phyloP scores from a whole-genome alignment of 139 green algal species.

The Auxenochlorella pyrenoidosa region DNA sequence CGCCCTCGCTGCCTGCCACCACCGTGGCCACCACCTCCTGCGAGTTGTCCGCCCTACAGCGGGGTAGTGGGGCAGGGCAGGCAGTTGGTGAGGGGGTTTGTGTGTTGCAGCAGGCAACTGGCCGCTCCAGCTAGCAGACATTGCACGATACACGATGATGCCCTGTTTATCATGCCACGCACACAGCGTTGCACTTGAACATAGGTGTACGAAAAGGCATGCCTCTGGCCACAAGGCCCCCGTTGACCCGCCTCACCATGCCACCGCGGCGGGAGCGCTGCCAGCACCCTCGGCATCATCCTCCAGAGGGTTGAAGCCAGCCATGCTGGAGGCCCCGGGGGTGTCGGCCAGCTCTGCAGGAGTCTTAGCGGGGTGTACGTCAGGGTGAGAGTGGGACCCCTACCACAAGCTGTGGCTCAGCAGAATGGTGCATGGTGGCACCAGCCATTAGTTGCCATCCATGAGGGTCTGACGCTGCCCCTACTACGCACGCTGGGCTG shows the following conservation, averaged over 20 bases:
- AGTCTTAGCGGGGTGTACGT: too few species aligned
- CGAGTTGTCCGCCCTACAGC: slow-evolving; percentile 1
- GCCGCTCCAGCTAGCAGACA: too few species aligned
- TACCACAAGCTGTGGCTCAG: too few species aligned
- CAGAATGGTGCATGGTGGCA: neutral
- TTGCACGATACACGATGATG: too few species aligned
- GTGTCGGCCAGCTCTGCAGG: neutral
- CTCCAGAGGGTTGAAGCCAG: slow-evolving; percentile 22
- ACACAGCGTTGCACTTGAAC: neutral
- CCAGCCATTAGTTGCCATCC: neutral
- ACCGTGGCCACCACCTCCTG: slow-evolving; percentile 9
- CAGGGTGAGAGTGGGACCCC: too few species aligned
- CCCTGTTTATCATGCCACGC: neutral
- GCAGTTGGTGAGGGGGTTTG: too few species aligned
- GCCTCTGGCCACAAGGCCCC: neutral
- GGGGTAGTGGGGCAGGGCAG: neutral
- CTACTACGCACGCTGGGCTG: neutral
- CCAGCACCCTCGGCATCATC: neutral
- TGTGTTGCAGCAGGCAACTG: too few species aligned
- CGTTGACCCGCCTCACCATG: neutral
- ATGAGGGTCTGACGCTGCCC: too few species aligned
- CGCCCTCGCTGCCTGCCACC: neutral
- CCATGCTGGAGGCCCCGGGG: slow-evolving; percentile 6
- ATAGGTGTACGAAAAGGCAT: neutral
- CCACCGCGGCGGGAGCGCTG: neutral